Conservation (phyloP, 2,329 filamentous ascomycete species). For the Claviceps spartinae region DNA sequence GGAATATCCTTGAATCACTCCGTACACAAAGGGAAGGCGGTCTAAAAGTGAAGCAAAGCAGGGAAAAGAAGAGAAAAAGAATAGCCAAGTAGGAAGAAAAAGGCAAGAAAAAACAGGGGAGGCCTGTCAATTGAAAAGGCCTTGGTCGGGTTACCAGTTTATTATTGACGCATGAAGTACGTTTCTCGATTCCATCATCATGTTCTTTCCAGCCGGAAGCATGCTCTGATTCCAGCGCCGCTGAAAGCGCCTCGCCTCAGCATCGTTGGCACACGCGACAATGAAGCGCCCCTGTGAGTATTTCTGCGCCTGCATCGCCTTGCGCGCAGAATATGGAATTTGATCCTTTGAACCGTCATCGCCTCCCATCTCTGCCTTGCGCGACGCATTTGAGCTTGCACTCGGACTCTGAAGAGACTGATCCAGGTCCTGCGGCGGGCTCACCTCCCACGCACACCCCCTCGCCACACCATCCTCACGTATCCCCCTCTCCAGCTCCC, state of each 20-base stretch:
- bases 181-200: slow-evolving; percentile 7
- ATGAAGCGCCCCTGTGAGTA: slow-evolving; percentile 18
- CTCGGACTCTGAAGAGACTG: neutral
- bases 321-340: neutral
- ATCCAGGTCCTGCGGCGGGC: slow-evolving; percentile 8
- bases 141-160: slow-evolving; percentile 16
- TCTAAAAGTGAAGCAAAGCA: neutral
- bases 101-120: neutral
- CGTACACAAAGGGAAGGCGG: neutral
- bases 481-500: slow-evolving; percentile 24
- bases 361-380: neutral
- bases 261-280: slow-evolving; percentile 17
- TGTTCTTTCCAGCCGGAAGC: slow-evolving; percentile 10
- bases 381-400: neutral
- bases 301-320: slow-evolving; percentile 9
- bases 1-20: neutral
- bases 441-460: slow-evolving; percentile 12
- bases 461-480: slow-evolving; percentile 28
- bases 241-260: slow-evolving; percentile 26
- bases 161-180: slow-evolving; percentile 19
- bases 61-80: neutral
- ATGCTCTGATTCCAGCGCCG: slow-evolving; percentile 26
- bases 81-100: neutral
- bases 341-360: neutral
- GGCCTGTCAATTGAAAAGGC: neutral